A percentile compares a stretch with the other conserved stretches of the same genome.
Evolutionary conservation across 768 basidiomycete genomes (phyloP).

Genomic region (Russula virescens): DNA sequence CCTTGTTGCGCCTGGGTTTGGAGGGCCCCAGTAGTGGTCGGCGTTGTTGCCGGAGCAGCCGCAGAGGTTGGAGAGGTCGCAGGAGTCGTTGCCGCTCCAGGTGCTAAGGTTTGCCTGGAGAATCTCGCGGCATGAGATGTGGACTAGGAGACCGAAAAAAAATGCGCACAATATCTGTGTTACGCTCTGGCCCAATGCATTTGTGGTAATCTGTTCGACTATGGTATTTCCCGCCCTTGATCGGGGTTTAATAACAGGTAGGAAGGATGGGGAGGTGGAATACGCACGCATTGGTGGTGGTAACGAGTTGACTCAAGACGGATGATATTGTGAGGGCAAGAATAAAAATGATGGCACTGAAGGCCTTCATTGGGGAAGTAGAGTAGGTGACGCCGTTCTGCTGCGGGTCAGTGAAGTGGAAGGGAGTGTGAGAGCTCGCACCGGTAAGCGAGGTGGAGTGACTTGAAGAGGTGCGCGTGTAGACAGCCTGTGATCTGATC

Average conservation of each 20-base stretch:
- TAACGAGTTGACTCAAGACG: conserved; percentile 34
- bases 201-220: conserved; percentile 42
- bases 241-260: conserved; percentile 4
- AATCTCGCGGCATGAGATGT: background rate
- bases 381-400: background rate
- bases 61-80: conserved; percentile 23
- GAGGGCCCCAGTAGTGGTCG: conserved; percentile 22
- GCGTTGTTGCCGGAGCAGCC: conserved; percentile 25
- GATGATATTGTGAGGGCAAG: conserved; percentile 25
- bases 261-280: conserved; percentile 3
- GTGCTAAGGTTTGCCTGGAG: conserved; percentile 23
- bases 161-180: conserved; percentile 42
- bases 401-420: background rate
- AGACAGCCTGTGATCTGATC: no score
- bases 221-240: conserved; percentile 46
- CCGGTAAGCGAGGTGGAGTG: background rate
- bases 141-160: background rate
- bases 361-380: conserved; percentile 17
- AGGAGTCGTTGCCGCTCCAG: conserved; percentile 21
- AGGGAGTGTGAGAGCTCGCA: background rate
- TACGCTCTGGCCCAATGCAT: conserved; percentile 35
- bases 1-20: conserved; percentile 33
- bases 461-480: no score
- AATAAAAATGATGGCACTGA: conserved; percentile 16
- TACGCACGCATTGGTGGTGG: conserved; percentile 45